A percentile compares a stretch with the other conserved stretches of the same genome.
Conservation (phyloP, 1,139 yeast genomes). For the Candida glucosophila region DNA sequence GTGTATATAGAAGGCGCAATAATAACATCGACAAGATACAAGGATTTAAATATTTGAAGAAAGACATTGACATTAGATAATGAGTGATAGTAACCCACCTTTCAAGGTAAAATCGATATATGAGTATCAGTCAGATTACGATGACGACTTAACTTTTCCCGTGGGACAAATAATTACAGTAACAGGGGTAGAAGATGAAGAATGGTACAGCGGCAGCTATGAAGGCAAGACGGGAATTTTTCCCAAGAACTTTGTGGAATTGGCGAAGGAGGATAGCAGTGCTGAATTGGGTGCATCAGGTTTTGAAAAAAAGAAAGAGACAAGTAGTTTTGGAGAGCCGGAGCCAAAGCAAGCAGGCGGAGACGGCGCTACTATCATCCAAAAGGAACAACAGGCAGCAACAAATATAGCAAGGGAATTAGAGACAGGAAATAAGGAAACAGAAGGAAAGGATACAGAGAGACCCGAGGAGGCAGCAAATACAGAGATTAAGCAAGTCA, state of each 20-base stretch:
- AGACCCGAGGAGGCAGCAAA: constrained; percentile 5
- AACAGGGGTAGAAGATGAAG: constrained; percentile 72
- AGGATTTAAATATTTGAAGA: too few relatives aligned
- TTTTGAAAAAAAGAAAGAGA: constrained; percentile 1
- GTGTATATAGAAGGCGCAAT: too few relatives aligned
- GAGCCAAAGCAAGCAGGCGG: constrained; percentile 3
- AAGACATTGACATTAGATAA: too few relatives aligned
- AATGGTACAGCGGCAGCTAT: constrained; percentile 78
- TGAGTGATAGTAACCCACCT: constrained; percentile 26
- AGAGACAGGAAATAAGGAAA: neutral
- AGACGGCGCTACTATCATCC: constrained; percentile 2
- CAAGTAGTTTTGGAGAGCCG: neutral
- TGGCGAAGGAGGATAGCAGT: constrained; percentile 2
- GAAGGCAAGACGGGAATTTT: constrained; percentile 65
- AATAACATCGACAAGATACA: too few relatives aligned
- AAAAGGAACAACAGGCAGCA: constrained; percentile 1
- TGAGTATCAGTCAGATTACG: constrained; percentile 69
- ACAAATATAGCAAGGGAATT: constrained; percentile 3
- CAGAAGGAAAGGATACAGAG: constrained; percentile 3
- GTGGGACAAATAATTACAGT: constrained; percentile 68
- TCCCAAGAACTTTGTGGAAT: constrained; percentile 76
- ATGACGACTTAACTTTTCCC: constrained; percentile 71
- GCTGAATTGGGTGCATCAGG: constrained; percentile 3
- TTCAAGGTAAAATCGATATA: constrained; percentile 64
- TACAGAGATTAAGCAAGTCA: too few relatives aligned